A percentile compares a stretch with the other conserved stretches of the same genome.
phyloP scores from a whole-genome alignment of 2,329 filamentous ascomycete genomes.

The Mycosphaerella sp. region DNA sequence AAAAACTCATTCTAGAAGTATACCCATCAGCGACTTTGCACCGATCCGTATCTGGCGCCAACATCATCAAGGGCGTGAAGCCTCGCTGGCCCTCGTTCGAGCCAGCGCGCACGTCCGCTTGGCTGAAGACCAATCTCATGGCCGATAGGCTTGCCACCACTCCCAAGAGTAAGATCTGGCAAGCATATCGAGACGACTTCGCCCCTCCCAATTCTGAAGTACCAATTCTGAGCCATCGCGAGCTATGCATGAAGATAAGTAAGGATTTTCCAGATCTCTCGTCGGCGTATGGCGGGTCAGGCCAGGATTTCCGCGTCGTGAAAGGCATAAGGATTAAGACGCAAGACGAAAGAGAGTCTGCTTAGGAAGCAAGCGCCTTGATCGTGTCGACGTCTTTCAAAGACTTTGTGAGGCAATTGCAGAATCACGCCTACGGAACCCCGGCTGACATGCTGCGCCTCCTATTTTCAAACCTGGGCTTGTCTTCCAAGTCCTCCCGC shows the following conservation, averaged over 20 bases:
- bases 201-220: neutral
- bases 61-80: neutral
- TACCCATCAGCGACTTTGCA: neutral
- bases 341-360: neutral
- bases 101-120: neutral
- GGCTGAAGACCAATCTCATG: neutral
- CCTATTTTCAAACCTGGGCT: neutral
- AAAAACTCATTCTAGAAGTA: neutral
- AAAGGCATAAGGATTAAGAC: neutral
- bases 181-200: neutral
- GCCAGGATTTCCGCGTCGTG: neutral
- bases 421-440: neutral
- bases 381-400: neutral
- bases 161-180: neutral
- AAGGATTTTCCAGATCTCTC: neutral
- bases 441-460: neutral
- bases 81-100: neutral
- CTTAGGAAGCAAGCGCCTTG: neutral
- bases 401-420: neutral
- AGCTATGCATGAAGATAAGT: neutral
- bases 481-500: neutral
- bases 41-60: neutral
- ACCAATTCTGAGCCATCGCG: neutral
- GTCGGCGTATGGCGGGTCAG: neutral
- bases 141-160: neutral